Percentiles rank a stretch among this genome's conserved stretches.
phyloP scores from a whole-genome alignment of 2,329 filamentous ascomycete genomes.

The Ophiognomonia clavigignenti-juglandacearum region DNA sequence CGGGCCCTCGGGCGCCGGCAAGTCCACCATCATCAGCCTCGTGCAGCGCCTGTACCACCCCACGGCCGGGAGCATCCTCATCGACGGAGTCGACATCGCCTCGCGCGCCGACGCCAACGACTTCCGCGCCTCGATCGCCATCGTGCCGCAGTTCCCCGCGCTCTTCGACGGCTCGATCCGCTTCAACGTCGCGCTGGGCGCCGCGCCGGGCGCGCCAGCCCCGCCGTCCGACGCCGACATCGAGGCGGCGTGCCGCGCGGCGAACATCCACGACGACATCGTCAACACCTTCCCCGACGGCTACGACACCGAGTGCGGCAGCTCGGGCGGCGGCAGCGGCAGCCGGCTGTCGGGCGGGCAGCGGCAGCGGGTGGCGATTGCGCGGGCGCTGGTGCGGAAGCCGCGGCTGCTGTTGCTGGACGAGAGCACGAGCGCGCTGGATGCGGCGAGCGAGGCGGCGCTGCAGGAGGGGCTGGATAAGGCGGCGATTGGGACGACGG shows the following conservation, averaged over 20 bases:
- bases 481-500: constrained; percentile 34
- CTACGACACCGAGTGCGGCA: constrained; percentile 60
- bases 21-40: constrained; percentile 59
- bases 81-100: constrained; percentile 43
- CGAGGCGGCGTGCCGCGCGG: constrained; percentile 59
- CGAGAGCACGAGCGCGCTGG: constrained; percentile 65
- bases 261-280: constrained; percentile 68
- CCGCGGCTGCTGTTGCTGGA: constrained; percentile 65
- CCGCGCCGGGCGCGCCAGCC: constrained; percentile 48
- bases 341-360: constrained; percentile 66
- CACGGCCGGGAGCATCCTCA: constrained; percentile 32
- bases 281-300: constrained; percentile 55
- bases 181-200: constrained; percentile 53
- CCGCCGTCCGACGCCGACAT: constrained; percentile 50
- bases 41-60: constrained; percentile 47
- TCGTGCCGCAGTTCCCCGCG: constrained; percentile 55
- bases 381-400: constrained; percentile 58
- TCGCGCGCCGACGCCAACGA: constrained; percentile 30
- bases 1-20: constrained; percentile 62
- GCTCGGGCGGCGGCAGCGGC: too few species aligned
- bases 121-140: constrained; percentile 48
- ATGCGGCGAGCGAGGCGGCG: constrained; percentile 53
- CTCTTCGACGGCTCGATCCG: constrained; percentile 52
- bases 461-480: constrained; percentile 55
- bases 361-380: constrained; percentile 64